phyloP scores from a whole-genome alignment of 345 rosid genomes.

The Syzygium grande region DNA sequence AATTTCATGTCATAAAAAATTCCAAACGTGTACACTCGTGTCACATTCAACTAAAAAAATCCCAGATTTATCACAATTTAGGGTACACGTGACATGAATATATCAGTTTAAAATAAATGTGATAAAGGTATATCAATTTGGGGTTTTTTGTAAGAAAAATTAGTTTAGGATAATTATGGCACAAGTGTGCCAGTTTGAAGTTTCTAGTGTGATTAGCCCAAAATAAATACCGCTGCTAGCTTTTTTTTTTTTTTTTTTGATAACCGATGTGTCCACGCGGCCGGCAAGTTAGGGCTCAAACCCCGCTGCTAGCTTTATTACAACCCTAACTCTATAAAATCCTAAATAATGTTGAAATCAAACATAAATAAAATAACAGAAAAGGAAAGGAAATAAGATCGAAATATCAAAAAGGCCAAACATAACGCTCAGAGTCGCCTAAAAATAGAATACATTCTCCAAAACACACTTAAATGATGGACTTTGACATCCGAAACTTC shows the following conservation, averaged over 20 bases:
- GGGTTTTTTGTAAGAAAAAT: too few species aligned
- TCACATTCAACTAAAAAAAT: too few species aligned
- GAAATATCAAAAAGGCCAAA: background rate
- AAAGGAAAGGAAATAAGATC: background rate
- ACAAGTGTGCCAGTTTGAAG: background rate
- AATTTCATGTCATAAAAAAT: background rate
- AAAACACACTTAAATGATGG: background rate
- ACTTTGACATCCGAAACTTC: background rate
- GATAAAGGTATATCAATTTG: too few species aligned
- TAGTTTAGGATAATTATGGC: background rate
- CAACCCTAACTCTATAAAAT: background rate
- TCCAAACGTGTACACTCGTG: too few species aligned
- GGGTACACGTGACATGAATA: background rate
- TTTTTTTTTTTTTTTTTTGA: too few species aligned
- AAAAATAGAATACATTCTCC: background rate
- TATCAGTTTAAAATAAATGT: too few species aligned
- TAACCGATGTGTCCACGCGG: too few species aligned
- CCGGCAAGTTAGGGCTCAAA: too few species aligned
- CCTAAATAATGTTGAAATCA: background rate
- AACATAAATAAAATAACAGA: background rate
- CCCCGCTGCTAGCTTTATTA: background rate
- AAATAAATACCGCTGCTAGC: background rate
- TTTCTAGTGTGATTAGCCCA: background rate
- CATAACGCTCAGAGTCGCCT: background rate
- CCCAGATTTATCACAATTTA: background rate